Base-by-base conservation (phyloP, 257 asterid genomes). In the Cordia subcordata region DNA sequence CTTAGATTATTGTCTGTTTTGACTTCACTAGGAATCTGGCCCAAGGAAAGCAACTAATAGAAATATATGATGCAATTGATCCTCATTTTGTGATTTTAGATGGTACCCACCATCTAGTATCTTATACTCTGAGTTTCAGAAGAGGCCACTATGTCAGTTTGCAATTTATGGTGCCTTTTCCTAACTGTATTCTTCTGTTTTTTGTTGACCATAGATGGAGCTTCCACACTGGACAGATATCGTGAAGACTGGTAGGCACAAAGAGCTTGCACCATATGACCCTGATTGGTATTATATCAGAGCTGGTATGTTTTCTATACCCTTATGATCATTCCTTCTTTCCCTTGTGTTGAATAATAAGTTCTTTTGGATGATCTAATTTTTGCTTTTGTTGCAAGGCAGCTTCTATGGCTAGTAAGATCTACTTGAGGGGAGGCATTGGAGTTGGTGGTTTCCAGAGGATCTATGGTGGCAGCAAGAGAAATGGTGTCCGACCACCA, bases 351-450 rank as follows among this genome's bases (percentile, higher is more conserved):
- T 38, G 8, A 10, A 17, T n/a, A 17, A 10, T 1, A 32, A 4
- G 12, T 0, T 42, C 49, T 39, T 60, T 23, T 6, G 33, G 11
- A 17, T 45, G 10, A 44, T 49, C 9, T 54, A 35, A 22, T 46
- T 11, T 0, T 0, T 46, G 5, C 10, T 57, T 61, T 22, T 50
- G n/a, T 63, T 42, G 13, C 56, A 1, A 69, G 16, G 63, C 81
- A 88, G 99, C 96, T 49, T 92, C 96, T 38, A 92, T 92, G 91
- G 96, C 95, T 37, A 86, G 99, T 80, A 92, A 88, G 79, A 74
- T 92, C 49, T 92, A 92, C 54, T 63, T 92, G 75, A 81, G 95
- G 53, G 96, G 96, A 51, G 96, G 99, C 20, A 70, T 92, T 57
- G 98, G 98, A 0, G 96, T 91, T 33, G 95, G 96, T 64, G 92